These are phyloP conservation scores for Naganishia liquefaciens DNA, from an alignment of 1,284 basidiomycete species.

Conservation along the genomic window DNA sequence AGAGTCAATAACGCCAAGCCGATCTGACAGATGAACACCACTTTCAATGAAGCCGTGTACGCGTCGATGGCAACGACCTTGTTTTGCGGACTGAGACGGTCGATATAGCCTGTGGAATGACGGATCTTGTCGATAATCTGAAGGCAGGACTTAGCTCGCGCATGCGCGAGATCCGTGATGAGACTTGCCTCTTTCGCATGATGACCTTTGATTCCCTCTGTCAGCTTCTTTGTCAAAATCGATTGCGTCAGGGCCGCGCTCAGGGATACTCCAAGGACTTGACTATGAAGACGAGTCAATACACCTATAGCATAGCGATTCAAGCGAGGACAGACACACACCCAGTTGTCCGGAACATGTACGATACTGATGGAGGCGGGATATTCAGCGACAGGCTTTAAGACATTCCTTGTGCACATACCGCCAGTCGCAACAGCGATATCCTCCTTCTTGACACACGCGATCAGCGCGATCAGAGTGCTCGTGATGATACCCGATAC, in stretches of 20 bases:
- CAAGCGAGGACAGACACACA: not conserved
- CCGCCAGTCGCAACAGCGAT: constrained; percentile 83
- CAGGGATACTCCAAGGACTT: constrained; percentile 83
- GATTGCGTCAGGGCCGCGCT: constrained; percentile 78
- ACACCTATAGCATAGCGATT: not conserved
- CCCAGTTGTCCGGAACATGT: constrained; percentile 80
- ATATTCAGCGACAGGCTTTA: not conserved
- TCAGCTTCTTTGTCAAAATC: constrained; percentile 67
- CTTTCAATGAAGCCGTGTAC: constrained; percentile 77
- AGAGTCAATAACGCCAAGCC: constrained; percentile 48
- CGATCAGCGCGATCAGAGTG: constrained; percentile 70
- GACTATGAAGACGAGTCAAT: constrained; percentile 54
- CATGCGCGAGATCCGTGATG: constrained; percentile 7
- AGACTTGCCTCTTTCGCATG: constrained; percentile 66
- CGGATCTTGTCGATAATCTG: constrained; percentile 61
- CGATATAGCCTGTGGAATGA: constrained; percentile 78
- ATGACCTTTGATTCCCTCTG: constrained; percentile 71
- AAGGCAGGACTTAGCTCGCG: not conserved
- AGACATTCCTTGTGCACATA: too few relatives aligned
- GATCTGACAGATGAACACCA: constrained; percentile 79
- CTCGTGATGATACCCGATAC: constrained; percentile 78
- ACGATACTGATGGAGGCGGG: constrained; percentile 65
- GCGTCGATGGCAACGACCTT: constrained; percentile 72
- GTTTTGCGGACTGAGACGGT: constrained; percentile 63
- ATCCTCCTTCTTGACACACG: constrained; percentile 74